These are phyloP conservation scores for Dictyostelium brefeldianum DNA, from an alignment of 78 protist species.

Conservation along the genomic window DNA sequence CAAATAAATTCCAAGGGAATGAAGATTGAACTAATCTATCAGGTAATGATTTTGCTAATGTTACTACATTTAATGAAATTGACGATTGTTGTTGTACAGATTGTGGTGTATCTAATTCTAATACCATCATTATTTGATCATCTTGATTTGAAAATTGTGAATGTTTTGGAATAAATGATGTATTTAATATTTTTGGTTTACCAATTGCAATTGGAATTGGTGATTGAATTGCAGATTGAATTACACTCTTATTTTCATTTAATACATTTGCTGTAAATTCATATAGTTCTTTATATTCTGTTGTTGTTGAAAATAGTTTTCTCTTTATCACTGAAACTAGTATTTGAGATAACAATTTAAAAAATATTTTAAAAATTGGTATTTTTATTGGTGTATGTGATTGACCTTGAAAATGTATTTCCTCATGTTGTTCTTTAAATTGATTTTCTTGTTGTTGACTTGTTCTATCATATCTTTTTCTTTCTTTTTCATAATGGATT, in stretches of 20 bases:
- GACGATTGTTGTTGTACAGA: neutral
- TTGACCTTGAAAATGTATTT: neutral
- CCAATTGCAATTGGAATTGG: neutral
- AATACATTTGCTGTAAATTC: neutral
- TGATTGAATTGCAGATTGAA: neutral
- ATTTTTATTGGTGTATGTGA: neutral
- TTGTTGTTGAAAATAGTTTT: neutral
- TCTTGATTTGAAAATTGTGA: neutral
- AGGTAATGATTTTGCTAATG: neutral
- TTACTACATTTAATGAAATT: neutral
- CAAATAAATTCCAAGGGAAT: conserved; percentile 20
- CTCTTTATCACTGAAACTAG: neutral
- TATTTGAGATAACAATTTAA: neutral
- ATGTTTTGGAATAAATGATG: neutral
- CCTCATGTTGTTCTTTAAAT: neutral
- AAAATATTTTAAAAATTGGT: neutral
- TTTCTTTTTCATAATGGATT: neutral
- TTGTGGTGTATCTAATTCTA: neutral
- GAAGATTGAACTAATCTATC: neutral
- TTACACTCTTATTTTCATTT: neutral
- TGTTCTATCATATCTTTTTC: no score
- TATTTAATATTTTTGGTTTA: neutral
- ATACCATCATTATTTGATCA: neutral
- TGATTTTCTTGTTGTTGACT: neutral
- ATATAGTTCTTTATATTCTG: neutral